Evolutionary conservation across 2,329 filamentous ascomycete species (phyloP).

Genomic region (Xylariaceae sp.): DNA sequence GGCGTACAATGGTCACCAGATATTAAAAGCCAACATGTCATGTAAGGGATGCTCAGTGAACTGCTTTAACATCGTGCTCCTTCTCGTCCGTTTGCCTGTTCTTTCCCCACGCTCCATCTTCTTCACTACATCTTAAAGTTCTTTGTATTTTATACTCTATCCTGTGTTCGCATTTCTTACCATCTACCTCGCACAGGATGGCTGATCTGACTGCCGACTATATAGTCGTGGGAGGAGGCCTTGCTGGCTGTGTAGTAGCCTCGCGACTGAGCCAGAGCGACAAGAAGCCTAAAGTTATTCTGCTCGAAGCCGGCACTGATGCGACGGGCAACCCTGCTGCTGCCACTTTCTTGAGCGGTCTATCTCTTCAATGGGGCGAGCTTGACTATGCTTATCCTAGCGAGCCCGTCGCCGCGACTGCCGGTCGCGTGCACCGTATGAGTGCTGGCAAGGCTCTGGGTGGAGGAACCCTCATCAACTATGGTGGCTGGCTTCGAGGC

Average conservation of each 20-base stretch:
- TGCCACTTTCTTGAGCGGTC: slow-evolving; percentile 19
- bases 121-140: no score
- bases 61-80: no score
- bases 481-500: slow-evolving; percentile 25
- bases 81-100: no score
- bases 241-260: slow-evolving; percentile 23
- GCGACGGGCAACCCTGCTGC: slow-evolving; percentile 18
- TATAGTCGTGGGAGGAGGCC: slow-evolving; percentile 25
- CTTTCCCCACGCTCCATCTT: no score
- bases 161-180: no score
- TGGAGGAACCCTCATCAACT: slow-evolving; percentile 25
- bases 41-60: no score
- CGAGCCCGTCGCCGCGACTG: slow-evolving; percentile 18
- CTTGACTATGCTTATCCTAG: slow-evolving; percentile 24
- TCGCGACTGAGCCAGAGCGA: slow-evolving; percentile 22
- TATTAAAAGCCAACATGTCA: no score
- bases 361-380: slow-evolving; percentile 20
- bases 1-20: no score
- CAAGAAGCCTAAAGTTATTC: slow-evolving; percentile 19
- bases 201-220: slow-evolving; percentile 20
- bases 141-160: no score
- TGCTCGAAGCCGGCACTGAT: slow-evolving; percentile 25
- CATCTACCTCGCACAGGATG: slow-evolving; percentile 18
- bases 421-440: slow-evolving; percentile 16
- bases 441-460: slow-evolving; percentile 24